A percentile compares a stretch with the other conserved stretches of the same genome.
Conservation (phyloP, 495 filamentous ascomycete species). For the Podospora anserina region DNA sequence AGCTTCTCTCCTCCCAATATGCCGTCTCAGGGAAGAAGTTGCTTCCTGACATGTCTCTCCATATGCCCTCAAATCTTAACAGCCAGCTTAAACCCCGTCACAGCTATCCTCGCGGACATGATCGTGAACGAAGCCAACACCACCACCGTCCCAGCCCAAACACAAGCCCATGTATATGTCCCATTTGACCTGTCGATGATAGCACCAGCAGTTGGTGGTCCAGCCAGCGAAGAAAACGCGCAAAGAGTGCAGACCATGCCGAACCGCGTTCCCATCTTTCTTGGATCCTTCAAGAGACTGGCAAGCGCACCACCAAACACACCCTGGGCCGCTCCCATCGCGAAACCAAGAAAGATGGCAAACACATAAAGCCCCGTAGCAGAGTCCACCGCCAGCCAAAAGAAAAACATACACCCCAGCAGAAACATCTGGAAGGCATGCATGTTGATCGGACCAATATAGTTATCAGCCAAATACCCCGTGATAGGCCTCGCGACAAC, state of each 20-base stretch:
- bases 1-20: not conserved
- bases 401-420: conserved; percentile 35
- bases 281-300: conserved; percentile 38
- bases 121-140: conserved; percentile 28
- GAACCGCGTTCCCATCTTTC: conserved; percentile 44
- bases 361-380: conserved; percentile 42
- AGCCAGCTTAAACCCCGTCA: conserved; percentile 26
- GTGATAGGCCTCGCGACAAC: conserved; percentile 37
- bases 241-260: conserved; percentile 45
- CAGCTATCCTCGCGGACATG: conserved; percentile 17
- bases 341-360: conserved; percentile 39
- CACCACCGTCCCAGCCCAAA: conserved; percentile 42
- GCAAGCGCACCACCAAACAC: conserved; percentile 39
- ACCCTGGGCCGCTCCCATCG: conserved; percentile 40
- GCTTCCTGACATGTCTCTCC: too few species aligned
- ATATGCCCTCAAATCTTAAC: conserved; percentile 29
- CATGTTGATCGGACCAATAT: conserved; percentile 41
- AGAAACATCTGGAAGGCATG: conserved; percentile 32
- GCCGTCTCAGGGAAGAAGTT: not conserved
- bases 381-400: conserved; percentile 40
- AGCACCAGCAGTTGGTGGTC: conserved; percentile 43
- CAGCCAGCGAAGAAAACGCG: conserved; percentile 42
- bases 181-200: conserved; percentile 41
- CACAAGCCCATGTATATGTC: conserved; percentile 38
- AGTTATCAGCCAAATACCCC: conserved; percentile 40